phyloP scores from a whole-genome alignment of 1,139 yeast species.

The Groenewaldozyma auringiensis region DNA sequence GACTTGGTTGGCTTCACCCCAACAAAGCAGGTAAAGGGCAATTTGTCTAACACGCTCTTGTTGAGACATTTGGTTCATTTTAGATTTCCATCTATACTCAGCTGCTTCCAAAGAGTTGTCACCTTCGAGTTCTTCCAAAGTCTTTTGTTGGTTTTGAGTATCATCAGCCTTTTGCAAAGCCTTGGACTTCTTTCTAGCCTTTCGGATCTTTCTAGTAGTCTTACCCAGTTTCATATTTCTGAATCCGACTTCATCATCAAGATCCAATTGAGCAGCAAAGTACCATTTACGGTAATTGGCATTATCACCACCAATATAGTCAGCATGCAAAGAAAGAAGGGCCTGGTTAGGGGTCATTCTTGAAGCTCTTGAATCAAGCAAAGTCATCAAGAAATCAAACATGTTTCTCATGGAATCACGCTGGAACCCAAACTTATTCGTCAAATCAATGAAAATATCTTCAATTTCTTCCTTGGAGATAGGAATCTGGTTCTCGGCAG shows the following conservation, averaged over 20 bases:
- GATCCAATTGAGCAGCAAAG: conserved; percentile 83
- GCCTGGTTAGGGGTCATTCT: conserved; percentile 98
- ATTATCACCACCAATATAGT: conserved; percentile 90
- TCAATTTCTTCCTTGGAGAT: conserved; percentile 81
- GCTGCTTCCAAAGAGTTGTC: conserved; percentile 76
- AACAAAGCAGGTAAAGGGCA: conserved; percentile 78
- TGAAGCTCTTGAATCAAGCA: conserved; percentile 90
- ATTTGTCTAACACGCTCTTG: conserved; percentile 83
- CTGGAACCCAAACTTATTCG: conserved; percentile 94
- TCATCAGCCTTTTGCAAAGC: conserved; percentile 50
- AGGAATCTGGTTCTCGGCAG: conserved; percentile 84
- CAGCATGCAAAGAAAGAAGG: conserved; percentile 84
- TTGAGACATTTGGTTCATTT: conserved; percentile 62
- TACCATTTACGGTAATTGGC: conserved; percentile 95
- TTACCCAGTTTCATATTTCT: conserved; percentile 75
- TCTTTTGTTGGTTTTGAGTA: conserved; percentile 40
- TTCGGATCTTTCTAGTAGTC: conserved; percentile 46
- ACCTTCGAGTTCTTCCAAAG: conserved; percentile 77
- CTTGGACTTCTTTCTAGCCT: conserved; percentile 52
- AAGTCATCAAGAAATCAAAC: conserved; percentile 91
- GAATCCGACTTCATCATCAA: conserved; percentile 75
- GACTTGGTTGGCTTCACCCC: conserved; percentile 99
- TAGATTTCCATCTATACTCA: conserved; percentile 74
- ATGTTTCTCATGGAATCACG: conserved; percentile 95
- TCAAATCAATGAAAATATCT: conserved; percentile 80